These are phyloP conservation scores for Exophiala sp. DNA, from an alignment of 2,329 filamentous ascomycete species.

Conservation along the genomic window DNA sequence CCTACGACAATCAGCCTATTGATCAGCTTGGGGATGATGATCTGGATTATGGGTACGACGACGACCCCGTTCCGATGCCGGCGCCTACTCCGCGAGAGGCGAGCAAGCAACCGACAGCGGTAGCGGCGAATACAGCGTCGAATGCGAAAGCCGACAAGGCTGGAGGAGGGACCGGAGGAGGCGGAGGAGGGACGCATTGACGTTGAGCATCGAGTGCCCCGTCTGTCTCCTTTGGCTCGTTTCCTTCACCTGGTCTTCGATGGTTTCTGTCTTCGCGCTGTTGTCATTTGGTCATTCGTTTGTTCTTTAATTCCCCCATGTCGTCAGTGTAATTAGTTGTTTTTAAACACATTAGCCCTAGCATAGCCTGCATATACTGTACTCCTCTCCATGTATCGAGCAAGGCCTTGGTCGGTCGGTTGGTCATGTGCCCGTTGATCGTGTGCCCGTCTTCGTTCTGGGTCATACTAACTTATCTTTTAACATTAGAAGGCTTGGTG, in stretches of 20 bases:
- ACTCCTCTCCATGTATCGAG: constrained; percentile 20
- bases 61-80: constrained; percentile 41
- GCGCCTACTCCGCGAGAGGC: constrained; percentile 36
- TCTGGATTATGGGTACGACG: constrained; percentile 46
- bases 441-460: too few species aligned
- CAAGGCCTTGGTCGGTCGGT: background rate
- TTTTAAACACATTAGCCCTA: background rate
- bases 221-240: constrained; percentile 3
- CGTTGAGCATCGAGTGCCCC: constrained; percentile 8
- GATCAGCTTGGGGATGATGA: constrained; percentile 47
- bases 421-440: too few species aligned
- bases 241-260: constrained; percentile 5
- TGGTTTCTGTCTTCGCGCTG: constrained; percentile 9
- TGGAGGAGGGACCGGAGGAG: constrained; percentile 20
- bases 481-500: too few species aligned
- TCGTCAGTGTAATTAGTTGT: constrained; percentile 17
- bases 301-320: constrained; percentile 4
- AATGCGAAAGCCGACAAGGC: constrained; percentile 19
- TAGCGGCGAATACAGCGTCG: constrained; percentile 13
- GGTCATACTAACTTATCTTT: too few species aligned
- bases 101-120: constrained; percentile 18
- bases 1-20: constrained; percentile 38
- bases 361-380: constrained; percentile 28
- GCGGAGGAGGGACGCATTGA: constrained; percentile 24
- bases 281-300: constrained; percentile 13